phyloP scores from a whole-genome alignment of 768 basidiomycete genomes.

The Pholiota molesta region DNA sequence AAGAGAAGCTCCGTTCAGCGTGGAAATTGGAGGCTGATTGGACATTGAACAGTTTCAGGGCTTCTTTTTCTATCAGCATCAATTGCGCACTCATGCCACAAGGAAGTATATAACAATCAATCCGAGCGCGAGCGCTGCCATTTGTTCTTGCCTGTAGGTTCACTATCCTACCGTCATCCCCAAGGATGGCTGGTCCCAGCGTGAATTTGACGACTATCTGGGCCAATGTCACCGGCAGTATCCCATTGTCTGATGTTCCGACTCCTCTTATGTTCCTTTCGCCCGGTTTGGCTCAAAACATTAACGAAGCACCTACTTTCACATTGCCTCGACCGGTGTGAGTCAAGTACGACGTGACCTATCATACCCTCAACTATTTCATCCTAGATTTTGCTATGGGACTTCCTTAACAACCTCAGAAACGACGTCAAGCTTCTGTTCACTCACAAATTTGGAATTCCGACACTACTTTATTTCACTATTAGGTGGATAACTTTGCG shows the following conservation, averaged over 20 bases:
- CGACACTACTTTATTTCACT: constrained; percentile 10
- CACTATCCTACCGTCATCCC: neutral
- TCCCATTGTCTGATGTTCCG: constrained; percentile 11
- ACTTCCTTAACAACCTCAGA: constrained; percentile 9
- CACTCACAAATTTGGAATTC: constrained; percentile 4
- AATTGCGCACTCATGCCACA: constrained; percentile 1
- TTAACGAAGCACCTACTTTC: constrained; percentile 7
- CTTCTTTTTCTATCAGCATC: neutral
- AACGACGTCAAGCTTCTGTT: constrained; percentile 9
- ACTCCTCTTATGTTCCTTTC: constrained; percentile 6
- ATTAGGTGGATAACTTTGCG: constrained; percentile 6
- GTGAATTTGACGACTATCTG: neutral
- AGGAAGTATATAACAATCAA: neutral
- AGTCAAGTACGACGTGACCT: neutral
- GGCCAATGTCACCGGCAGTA: neutral
- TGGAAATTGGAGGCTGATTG: neutral
- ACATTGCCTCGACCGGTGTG: constrained; percentile 10
- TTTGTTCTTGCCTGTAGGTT: neutral
- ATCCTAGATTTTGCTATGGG: constrained; percentile 10
- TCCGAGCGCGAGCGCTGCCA: neutral
- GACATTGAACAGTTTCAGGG: neutral
- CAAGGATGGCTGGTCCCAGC: constrained; percentile 4
- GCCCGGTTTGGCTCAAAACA: neutral
- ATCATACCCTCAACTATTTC: neutral
- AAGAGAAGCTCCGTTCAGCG: constrained; percentile 1